Conservation (phyloP, 495 filamentous ascomycete species). For the Symbiotaphrina buchneri region DNA sequence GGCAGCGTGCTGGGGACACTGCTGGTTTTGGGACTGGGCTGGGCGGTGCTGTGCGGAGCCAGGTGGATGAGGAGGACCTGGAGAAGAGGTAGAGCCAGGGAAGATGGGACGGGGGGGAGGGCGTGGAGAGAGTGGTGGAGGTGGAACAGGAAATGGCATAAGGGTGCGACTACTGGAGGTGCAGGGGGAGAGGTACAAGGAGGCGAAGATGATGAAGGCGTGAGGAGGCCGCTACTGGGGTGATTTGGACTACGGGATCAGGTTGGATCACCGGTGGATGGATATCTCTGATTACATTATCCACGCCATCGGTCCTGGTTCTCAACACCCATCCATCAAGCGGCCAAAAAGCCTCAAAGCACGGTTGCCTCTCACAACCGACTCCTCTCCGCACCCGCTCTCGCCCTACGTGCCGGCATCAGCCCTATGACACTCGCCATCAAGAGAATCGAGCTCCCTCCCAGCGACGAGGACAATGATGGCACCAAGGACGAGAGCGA, state of each 20-base stretch:
- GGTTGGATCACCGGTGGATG: too few relatives aligned
- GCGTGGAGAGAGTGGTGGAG: conserved; percentile 5
- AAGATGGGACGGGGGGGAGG: conserved; percentile 3
- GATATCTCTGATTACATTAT: background rate
- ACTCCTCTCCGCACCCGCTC: too few relatives aligned
- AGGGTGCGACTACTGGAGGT: too few relatives aligned
- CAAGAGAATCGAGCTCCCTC: too few relatives aligned
- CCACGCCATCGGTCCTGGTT: background rate
- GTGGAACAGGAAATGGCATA: background rate
- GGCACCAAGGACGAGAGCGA: too few relatives aligned
- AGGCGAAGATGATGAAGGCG: conserved; percentile 9
- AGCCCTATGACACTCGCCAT: too few relatives aligned
- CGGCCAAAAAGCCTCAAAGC: background rate
- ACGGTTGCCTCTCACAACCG: too few relatives aligned
- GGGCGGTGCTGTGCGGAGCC: conserved; percentile 10
- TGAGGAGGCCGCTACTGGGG: conserved; percentile 1
- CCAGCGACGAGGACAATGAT: too few relatives aligned
- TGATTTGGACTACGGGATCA: too few relatives aligned
- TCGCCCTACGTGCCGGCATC: too few relatives aligned
- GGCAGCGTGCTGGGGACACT: conserved; percentile 17
- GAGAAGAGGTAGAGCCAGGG: conserved; percentile 8
- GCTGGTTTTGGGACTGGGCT: conserved; percentile 11
- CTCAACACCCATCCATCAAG: background rate
- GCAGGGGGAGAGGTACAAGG: conserved; percentile 9
- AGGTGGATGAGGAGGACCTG: conserved; percentile 9